Percentiles rank a stretch among this genome's conserved stretches.
Conservation (phyloP, 2,329 filamentous ascomycete species). For the Colletotrichum eleusines region DNA sequence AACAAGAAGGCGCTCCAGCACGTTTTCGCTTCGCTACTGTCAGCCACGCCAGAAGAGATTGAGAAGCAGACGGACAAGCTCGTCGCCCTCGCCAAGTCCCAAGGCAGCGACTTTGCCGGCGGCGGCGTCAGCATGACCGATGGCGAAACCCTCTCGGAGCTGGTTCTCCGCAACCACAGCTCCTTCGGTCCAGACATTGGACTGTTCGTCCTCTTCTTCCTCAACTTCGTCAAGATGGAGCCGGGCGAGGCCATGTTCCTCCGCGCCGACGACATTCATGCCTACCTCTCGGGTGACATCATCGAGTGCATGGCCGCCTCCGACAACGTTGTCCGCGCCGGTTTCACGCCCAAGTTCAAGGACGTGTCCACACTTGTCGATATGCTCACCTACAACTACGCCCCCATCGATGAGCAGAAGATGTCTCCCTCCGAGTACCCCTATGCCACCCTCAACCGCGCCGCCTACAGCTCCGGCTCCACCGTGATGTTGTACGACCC, state of each 20-base stretch:
- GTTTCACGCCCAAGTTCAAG: constrained; percentile 99
- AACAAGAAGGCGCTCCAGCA: constrained; percentile 85
- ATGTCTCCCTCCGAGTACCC: constrained; percentile 89
- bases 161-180: constrained; percentile 81
- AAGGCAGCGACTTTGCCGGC: constrained; percentile 77
- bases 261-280: constrained; percentile 96
- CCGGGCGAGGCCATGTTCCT: constrained; percentile 96
- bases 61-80: constrained; percentile 75
- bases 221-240: constrained; percentile 91
- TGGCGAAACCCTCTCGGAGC: constrained; percentile 78
- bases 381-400: constrained; percentile 96
- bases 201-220: constrained; percentile 94
- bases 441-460: constrained; percentile 84
- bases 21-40: constrained; percentile 85
- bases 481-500: constrained; percentile 86
- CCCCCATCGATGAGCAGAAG: constrained; percentile 94
- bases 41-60: constrained; percentile 71
- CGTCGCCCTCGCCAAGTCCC: constrained; percentile 75
- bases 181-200: constrained; percentile 94
- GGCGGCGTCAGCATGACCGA: constrained; percentile 75
- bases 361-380: constrained; percentile 89
- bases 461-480: constrained; percentile 83
- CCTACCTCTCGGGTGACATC: constrained; percentile 92
- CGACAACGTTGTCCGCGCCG: constrained; percentile 98
- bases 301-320: constrained; percentile 99